Evolutionary conservation across 139 green algal species (phyloP).

Genomic region (Chlorella sp.): DNA sequence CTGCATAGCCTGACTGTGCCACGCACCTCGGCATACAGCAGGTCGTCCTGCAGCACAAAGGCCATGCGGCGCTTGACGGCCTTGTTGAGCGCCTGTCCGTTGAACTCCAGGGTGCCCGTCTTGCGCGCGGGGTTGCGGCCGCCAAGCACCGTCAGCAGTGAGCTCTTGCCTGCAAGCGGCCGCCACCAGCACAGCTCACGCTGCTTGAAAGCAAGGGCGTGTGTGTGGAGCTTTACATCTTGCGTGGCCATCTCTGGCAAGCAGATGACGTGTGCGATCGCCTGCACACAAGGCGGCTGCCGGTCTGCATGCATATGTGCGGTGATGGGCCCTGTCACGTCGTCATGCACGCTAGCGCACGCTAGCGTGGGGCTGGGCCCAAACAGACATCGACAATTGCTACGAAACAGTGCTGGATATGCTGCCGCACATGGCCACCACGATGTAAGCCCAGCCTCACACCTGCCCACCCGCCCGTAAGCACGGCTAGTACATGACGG

Average conservation of each 20-base stretch:
- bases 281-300: too few relatives aligned
- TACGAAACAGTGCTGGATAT: too few relatives aligned
- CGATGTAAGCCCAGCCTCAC: too few relatives aligned
- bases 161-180: constrained; percentile 62
- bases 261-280: not conserved
- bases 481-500: too few relatives aligned
- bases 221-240: not conserved
- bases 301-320: too few relatives aligned
- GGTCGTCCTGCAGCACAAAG: constrained; percentile 83
- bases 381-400: too few relatives aligned
- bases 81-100: constrained; percentile 62
- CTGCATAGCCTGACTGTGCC: too few relatives aligned
- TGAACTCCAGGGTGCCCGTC: constrained; percentile 59
- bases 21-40: constrained; percentile 75
- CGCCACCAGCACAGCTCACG: not conserved
- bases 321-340: too few relatives aligned
- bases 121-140: constrained; percentile 38
- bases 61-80: constrained; percentile 54
- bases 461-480: too few relatives aligned
- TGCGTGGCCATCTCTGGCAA: not conserved
- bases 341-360: too few relatives aligned
- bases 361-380: too few relatives aligned
- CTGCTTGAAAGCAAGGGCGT: not conserved
- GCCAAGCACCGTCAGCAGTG: constrained; percentile 63
- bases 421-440: too few relatives aligned